Conservation (phyloP, 495 filamentous ascomycete genomes). For the Schizothecium vesticola region DNA sequence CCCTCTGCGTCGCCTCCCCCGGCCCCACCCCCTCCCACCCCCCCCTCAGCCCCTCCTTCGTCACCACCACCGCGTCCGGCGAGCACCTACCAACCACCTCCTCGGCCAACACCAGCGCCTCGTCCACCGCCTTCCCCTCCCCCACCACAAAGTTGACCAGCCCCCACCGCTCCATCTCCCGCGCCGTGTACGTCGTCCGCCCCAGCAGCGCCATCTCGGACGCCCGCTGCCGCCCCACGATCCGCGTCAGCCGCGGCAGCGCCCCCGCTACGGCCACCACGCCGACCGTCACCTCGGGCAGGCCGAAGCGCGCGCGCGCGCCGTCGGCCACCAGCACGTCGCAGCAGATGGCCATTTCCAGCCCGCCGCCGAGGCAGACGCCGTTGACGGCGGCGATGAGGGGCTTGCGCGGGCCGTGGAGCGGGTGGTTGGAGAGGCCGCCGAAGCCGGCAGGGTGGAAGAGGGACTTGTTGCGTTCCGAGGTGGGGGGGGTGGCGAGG, state of each 20-base stretch:
- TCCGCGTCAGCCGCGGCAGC: constrained; percentile 65
- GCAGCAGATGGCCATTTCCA: constrained; percentile 68
- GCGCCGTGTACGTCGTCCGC: constrained; percentile 49
- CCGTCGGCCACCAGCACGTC: constrained; percentile 62
- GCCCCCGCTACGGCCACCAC: constrained; percentile 70
- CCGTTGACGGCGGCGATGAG: constrained; percentile 79
- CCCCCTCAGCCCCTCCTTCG: constrained; percentile 58
- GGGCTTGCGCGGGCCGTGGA: constrained; percentile 51
- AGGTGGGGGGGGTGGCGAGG: constrained; percentile 38
- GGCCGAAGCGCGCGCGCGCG: constrained; percentile 53
- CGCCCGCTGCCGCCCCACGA: constrained; percentile 61
- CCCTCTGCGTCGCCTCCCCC: constrained; percentile 54
- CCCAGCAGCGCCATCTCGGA: constrained; percentile 73
- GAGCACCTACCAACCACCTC: constrained; percentile 53
- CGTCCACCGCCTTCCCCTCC: constrained; percentile 43
- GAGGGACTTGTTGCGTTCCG: neutral
- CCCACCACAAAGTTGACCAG: constrained; percentile 67
- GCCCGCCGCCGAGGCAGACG: constrained; percentile 67
- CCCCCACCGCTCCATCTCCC: constrained; percentile 64
- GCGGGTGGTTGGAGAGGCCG: constrained; percentile 44
- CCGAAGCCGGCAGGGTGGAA: constrained; percentile 36
- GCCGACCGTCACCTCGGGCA: constrained; percentile 69
- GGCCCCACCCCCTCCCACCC: constrained; percentile 59
- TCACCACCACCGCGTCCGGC: constrained; percentile 70
- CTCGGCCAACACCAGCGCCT: constrained; percentile 50